Evolutionary conservation across 805 yeast genomes (phyloP).

Genomic region (Lachancea quebecensis): DNA sequence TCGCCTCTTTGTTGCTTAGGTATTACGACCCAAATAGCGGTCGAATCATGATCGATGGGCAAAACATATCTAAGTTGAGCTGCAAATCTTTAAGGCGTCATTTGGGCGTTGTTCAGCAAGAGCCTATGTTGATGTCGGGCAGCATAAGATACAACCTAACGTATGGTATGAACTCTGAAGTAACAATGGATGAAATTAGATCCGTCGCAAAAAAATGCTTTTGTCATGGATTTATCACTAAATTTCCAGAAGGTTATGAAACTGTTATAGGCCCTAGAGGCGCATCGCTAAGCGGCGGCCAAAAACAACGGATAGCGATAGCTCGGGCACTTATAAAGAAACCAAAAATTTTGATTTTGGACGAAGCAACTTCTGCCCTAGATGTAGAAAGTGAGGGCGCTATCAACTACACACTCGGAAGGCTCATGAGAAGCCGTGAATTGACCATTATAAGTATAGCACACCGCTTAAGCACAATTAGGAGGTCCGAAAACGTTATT

Average conservation of each 20-base stretch:
- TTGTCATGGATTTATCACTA: constrained; percentile 50
- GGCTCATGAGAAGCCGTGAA: constrained; percentile 50
- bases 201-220: constrained; percentile 46
- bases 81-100: constrained; percentile 47
- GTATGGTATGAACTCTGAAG: constrained; percentile 63
- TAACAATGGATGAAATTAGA: constrained; percentile 45
- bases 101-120: constrained; percentile 73
- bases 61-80: constrained; percentile 44
- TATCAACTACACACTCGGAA: constrained; percentile 71
- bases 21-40: constrained; percentile 47
- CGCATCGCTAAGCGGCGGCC: constrained; percentile 80
- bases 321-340: constrained; percentile 75
- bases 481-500: constrained; percentile 74
- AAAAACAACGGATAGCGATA: constrained; percentile 77
- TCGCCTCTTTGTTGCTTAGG: constrained; percentile 51
- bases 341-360: constrained; percentile 68
- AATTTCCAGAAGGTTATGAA: constrained; percentile 58
- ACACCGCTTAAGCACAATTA: constrained; percentile 85
- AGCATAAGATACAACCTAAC: constrained; percentile 69
- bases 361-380: constrained; percentile 86
- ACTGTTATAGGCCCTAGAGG: constrained; percentile 66
- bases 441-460: constrained; percentile 87
- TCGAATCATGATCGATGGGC: constrained; percentile 42
- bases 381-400: constrained; percentile 70
- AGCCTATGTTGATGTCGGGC: constrained; percentile 72